These are phyloP conservation scores for Aspergillus wentii DNA, from an alignment of 495 filamentous ascomycete species.

Conservation along the genomic window DNA sequence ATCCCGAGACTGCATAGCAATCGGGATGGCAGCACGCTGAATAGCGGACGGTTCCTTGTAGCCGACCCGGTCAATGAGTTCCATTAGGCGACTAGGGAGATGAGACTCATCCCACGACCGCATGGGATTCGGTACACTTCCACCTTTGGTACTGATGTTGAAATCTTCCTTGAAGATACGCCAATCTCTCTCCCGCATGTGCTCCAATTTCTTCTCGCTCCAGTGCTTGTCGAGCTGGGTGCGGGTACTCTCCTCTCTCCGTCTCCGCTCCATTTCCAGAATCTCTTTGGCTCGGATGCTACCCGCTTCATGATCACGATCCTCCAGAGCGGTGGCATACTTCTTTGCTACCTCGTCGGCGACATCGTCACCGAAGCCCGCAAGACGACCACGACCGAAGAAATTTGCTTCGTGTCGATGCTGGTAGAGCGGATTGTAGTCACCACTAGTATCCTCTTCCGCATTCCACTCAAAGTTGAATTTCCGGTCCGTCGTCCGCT, in stretches of 20 bases:
- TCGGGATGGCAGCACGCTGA: slow-evolving; percentile 92
- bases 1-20: slow-evolving; percentile 88
- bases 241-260: slow-evolving; percentile 70
- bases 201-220: slow-evolving; percentile 91
- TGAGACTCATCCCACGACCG: slow-evolving; percentile 86
- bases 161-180: slow-evolving; percentile 99
- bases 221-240: slow-evolving; percentile 84
- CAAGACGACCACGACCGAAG: slow-evolving; percentile 75
- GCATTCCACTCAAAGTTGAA: slow-evolving; percentile 99
- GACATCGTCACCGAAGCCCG: slow-evolving; percentile 76
- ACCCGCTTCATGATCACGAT: slow-evolving; percentile 78
- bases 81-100: slow-evolving; percentile 73
- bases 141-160: slow-evolving; percentile 90
- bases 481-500: slow-evolving; percentile 89
- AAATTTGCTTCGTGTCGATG: slow-evolving; percentile 68
- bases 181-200: slow-evolving; percentile 98
- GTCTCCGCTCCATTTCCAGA: slow-evolving; percentile 79
- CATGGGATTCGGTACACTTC: slow-evolving; percentile 93
- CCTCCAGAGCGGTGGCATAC: slow-evolving; percentile 73
- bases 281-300: slow-evolving; percentile 71
- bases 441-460: slow-evolving; percentile 89
- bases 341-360: slow-evolving; percentile 63
- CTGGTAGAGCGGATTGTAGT: slow-evolving; percentile 87
- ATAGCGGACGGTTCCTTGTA: slow-evolving; percentile 93
- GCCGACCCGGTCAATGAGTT: slow-evolving; percentile 79